Conservation (phyloP, 805 yeast genomes). For the Clavispora vitiphila region DNA sequence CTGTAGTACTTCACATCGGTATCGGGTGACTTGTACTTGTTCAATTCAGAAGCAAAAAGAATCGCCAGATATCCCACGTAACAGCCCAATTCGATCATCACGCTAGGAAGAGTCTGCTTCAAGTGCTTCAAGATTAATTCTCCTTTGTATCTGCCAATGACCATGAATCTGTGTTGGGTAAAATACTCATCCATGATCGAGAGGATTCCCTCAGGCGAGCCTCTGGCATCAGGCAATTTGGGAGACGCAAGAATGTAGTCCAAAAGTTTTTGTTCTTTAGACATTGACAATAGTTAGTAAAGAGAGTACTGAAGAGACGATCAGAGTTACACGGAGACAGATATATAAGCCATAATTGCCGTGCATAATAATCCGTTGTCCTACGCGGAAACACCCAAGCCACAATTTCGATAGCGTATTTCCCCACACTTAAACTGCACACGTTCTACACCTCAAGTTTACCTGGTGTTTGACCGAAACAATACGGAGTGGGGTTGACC, state of each 20-base stretch:
- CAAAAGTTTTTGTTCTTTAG: conserved; percentile 23
- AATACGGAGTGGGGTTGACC: too few relatives aligned
- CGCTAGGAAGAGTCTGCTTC: conserved; percentile 17
- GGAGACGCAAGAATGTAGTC: conserved; percentile 22
- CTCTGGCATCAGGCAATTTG: conserved; percentile 18
- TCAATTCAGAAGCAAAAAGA: conserved; percentile 24
- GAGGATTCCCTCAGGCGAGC: conserved; percentile 29
- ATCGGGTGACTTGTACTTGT: conserved; percentile 9
- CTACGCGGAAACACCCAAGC: too few relatives aligned
- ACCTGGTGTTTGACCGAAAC: too few relatives aligned
- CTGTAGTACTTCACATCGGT: conserved; percentile 21
- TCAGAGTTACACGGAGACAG: too few relatives aligned
- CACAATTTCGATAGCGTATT: too few relatives aligned
- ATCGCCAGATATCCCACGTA: conserved; percentile 36
- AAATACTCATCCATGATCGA: conserved; percentile 25
- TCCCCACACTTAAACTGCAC: too few relatives aligned
- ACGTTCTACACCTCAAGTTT: too few relatives aligned
- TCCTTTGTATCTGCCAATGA: conserved; percentile 29
- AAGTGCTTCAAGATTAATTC: conserved; percentile 21
- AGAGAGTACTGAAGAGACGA: too few relatives aligned
- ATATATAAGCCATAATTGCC: too few relatives aligned
- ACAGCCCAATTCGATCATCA: conserved; percentile 30
- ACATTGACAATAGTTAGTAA: not conserved
- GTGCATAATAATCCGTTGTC: too few relatives aligned
- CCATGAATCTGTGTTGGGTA: conserved; percentile 21